These are phyloP conservation scores for Starmerella davenportii DNA, from an alignment of 805 yeast species.

Conservation along the genomic window DNA sequence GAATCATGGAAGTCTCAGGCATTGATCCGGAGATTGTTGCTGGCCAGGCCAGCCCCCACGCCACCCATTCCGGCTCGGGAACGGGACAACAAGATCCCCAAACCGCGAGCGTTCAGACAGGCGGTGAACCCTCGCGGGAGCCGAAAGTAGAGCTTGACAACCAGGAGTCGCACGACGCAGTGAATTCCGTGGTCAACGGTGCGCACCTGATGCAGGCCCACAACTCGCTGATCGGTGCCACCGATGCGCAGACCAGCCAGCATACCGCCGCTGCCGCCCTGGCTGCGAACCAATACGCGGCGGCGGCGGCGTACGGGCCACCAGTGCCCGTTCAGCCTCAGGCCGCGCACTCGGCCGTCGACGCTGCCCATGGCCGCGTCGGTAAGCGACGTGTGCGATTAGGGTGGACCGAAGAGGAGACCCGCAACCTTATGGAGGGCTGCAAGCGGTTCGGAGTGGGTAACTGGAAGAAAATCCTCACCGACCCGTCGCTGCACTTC, in stretches of 20 bases:
- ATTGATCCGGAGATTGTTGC: conserved; percentile 23
- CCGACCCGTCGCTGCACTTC: conserved; percentile 26
- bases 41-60: conserved; percentile 15
- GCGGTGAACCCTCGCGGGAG: conserved; percentile 1
- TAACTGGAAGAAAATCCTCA: conserved; percentile 31
- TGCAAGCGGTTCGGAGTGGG: conserved; percentile 29
- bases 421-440: conserved; percentile 27
- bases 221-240: conserved; percentile 5
- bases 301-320: conserved; percentile 16
- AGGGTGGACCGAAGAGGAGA: conserved; percentile 29
- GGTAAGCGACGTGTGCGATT: conserved; percentile 24
- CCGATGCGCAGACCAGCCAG: conserved; percentile 6
- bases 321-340: conserved; percentile 13
- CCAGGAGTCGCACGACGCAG: conserved; percentile 3
- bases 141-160: conserved; percentile 3
- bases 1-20: conserved; percentile 17
- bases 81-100: conserved; percentile 13
- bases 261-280: conserved; percentile 8
- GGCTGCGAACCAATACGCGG: conserved; percentile 14
- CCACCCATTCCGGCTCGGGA: conserved; percentile 7
- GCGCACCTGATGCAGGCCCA: conserved; percentile 6
- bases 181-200: conserved; percentile 2
- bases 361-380: conserved; percentile 14
- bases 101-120: conserved; percentile 2
- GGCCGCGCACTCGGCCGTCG: conserved; percentile 1